phyloP scores from a whole-genome alignment of 2,329 filamentous ascomycete species.

The Colletotrichum graminicola region DNA sequence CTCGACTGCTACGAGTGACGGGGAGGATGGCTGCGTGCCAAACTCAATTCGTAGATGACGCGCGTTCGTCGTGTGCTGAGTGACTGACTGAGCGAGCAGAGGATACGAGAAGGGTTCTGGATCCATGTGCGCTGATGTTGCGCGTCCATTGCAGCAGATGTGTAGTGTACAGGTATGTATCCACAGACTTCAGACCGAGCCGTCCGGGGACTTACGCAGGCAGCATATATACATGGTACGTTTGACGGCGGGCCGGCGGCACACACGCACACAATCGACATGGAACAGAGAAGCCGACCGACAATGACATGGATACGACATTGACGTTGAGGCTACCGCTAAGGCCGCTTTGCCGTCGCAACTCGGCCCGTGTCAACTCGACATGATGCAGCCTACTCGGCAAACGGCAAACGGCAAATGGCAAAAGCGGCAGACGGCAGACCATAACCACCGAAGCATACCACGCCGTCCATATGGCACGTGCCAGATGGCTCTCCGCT shows the following conservation, averaged over 20 bases:
- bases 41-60: conserved; percentile 36
- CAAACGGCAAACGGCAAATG: neutral
- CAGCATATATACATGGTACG: neutral
- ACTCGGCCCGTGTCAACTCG: conserved; percentile 11
- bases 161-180: neutral
- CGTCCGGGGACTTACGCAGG: conserved; percentile 10
- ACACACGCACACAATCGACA: neutral
- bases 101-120: neutral
- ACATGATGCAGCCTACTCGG: neutral
- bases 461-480: too few species aligned
- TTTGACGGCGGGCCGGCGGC: neutral
- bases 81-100: conserved; percentile 2
- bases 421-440: neutral
- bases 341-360: neutral
- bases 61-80: conserved; percentile 19
- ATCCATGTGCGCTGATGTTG: conserved; percentile 2
- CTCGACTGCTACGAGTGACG: neutral
- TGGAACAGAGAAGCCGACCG: conserved; percentile 7
- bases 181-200: neutral
- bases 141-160: conserved; percentile 4
- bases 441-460: neutral
- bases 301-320: neutral
- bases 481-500: conserved; percentile 1
- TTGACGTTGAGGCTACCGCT: conserved; percentile 4
- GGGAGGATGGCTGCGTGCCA: conserved; percentile 31